Evolutionary conservation across 768 basidiomycete species (phyloP).

Genomic region (Pulveroboletus frians): DNA sequence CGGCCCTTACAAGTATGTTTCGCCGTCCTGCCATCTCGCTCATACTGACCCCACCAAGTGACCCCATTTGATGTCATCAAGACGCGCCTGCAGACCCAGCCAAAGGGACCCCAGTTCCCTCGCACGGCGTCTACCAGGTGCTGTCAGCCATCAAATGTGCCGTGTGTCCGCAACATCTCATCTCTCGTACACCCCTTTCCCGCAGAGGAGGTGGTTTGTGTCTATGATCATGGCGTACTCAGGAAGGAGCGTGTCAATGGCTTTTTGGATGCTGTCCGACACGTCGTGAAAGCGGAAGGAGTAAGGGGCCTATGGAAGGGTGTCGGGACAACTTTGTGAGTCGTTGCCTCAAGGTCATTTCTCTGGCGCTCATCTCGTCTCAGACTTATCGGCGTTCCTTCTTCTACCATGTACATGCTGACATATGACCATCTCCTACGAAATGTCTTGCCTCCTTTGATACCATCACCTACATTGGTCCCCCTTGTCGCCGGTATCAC

Average conservation of each 20-base stretch:
- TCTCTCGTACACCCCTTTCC: conserved; percentile 56
- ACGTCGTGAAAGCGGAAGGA: conserved; percentile 80
- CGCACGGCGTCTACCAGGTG: conserved; percentile 54
- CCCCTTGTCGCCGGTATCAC: conserved; percentile 81
- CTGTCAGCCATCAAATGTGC: conserved; percentile 53
- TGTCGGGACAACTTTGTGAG: conserved; percentile 84
- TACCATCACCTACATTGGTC: conserved; percentile 47
- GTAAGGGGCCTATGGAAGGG: conserved; percentile 91
- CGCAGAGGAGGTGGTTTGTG: conserved; percentile 64
- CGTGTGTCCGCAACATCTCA: conserved; percentile 75
- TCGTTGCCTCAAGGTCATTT: neutral
- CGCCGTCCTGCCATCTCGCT: conserved; percentile 4
- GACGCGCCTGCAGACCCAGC: conserved; percentile 92
- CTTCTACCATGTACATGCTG: conserved; percentile 90
- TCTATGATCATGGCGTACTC: conserved; percentile 72
- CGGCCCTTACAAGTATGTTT: conserved; percentile 73
- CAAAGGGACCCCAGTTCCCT: conserved; percentile 49
- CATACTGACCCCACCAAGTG: conserved; percentile 52
- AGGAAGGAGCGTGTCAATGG: conserved; percentile 73
- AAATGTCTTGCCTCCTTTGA: conserved; percentile 52
- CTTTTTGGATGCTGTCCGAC: conserved; percentile 77
- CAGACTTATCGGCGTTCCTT: conserved; percentile 87
- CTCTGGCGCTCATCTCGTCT: conserved; percentile 8
- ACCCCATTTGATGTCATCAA: conserved; percentile 99
- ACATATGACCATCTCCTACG: conserved; percentile 87